Evolutionary conservation across 768 basidiomycete genomes (phyloP).

Genomic region (Erythrobasidium yunnanense): DNA sequence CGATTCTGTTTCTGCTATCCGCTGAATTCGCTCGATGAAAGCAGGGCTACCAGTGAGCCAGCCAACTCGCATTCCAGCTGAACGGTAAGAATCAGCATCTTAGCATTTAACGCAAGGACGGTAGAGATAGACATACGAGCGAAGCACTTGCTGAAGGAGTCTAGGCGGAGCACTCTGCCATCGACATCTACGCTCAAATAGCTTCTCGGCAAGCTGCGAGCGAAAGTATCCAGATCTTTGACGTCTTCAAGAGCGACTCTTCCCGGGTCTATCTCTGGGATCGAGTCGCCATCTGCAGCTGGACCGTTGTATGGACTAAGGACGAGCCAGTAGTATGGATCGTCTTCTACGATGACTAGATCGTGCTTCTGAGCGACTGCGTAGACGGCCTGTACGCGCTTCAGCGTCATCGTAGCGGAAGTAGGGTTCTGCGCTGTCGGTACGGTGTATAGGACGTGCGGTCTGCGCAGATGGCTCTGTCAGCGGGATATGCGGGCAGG

Average conservation of each 20-base stretch:
- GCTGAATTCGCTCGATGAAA: conserved; percentile 64
- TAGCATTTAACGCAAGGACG: neutral
- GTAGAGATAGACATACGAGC: neutral
- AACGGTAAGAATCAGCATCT: no score
- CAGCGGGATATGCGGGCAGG: neutral
- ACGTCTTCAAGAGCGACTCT: conserved; percentile 8
- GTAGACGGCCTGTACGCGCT: conserved; percentile 67
- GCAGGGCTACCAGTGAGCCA: conserved; percentile 61
- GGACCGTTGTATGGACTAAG: conserved; percentile 14
- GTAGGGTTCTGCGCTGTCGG: conserved; percentile 68
- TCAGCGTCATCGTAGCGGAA: conserved; percentile 45
- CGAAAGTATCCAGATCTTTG: conserved; percentile 11
- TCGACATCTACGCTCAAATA: conserved; percentile 58
- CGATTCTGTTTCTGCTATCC: conserved; percentile 59
- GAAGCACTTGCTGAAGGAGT: conserved; percentile 60
- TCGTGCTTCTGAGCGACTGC: conserved; percentile 69
- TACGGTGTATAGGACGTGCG: conserved; percentile 56
- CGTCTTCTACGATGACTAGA: conserved; percentile 26
- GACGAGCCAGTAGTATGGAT: conserved; percentile 26
- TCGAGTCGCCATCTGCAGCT: neutral
- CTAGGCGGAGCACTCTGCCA: conserved; percentile 71
- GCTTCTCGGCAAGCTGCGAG: conserved; percentile 17
- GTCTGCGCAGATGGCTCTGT: conserved; percentile 35
- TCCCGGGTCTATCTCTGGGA: neutral
- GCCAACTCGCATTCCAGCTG: conserved; percentile 22